phyloP scores from a whole-genome alignment of 2,329 filamentous ascomycete species.

The Pseudocercospora macadamiae region DNA sequence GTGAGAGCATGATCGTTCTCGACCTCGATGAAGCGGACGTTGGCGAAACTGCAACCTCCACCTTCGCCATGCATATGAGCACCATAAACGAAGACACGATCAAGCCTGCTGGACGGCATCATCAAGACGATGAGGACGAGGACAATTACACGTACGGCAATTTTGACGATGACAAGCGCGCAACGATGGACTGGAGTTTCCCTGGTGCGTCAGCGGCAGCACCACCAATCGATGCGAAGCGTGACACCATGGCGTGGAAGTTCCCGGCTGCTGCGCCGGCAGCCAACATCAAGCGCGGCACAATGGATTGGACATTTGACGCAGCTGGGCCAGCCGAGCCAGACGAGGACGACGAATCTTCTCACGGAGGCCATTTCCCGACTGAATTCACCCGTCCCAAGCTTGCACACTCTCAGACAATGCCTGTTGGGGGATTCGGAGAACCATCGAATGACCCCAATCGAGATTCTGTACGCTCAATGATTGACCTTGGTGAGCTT shows the following conservation, averaged over 20 bases:
- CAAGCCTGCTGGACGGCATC: constrained; percentile 15
- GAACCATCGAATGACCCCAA: constrained; percentile 36
- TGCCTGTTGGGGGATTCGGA: constrained; percentile 43
- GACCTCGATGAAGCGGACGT: constrained; percentile 61
- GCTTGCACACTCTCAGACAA: constrained; percentile 47
- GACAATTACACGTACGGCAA: constrained; percentile 40
- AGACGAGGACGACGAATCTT: constrained; percentile 30
- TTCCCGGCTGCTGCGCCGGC: constrained; percentile 46
- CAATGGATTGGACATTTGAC: constrained; percentile 54
- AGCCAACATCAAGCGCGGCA: constrained; percentile 41
- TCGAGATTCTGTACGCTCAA: constrained; percentile 43
- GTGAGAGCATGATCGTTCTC: constrained; percentile 58
- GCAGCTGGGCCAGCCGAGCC: constrained; percentile 38
- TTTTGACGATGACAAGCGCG: constrained; percentile 43
- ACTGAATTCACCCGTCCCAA: constrained; percentile 41
- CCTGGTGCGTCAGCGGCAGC: constrained; percentile 37
- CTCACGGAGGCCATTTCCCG: constrained; percentile 34
- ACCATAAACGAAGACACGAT: constrained; percentile 28
- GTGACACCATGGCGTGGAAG: constrained; percentile 52
- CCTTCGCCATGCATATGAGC: constrained; percentile 46
- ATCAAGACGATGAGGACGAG: constrained; percentile 42
- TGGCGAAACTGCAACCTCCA: constrained; percentile 50
- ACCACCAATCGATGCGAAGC: constrained; percentile 29
- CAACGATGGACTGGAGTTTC: constrained; percentile 60
- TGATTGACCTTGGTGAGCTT: constrained; percentile 51